phyloP scores from a whole-genome alignment of 108 stramenopile species.

The Pseudonitzschia pungens region DNA sequence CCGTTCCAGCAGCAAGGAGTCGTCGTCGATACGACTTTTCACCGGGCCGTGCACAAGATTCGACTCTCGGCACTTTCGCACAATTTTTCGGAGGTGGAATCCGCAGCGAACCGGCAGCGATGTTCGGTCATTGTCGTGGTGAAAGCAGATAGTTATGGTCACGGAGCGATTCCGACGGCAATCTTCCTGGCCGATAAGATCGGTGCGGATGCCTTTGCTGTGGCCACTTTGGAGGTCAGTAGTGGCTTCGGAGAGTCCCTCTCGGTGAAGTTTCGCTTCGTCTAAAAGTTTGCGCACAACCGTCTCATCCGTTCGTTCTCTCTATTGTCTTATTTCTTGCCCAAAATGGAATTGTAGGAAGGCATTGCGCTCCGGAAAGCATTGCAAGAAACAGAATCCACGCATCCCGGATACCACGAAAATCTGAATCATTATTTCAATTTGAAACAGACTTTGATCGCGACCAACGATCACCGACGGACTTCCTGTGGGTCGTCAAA shows the following conservation, averaged over 20 bases:
- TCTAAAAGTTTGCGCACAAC: neutral
- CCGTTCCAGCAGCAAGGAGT: neutral
- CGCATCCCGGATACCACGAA: conserved; percentile 3
- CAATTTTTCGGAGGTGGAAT: conserved; percentile 57
- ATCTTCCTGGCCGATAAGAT: conserved; percentile 52
- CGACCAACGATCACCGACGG: neutral
- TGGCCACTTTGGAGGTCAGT: conserved; percentile 53
- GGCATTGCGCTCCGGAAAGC: conserved; percentile 48
- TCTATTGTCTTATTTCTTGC: neutral
- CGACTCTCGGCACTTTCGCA: conserved; percentile 54
- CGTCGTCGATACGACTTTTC: conserved; percentile 12
- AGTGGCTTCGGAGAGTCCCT: neutral
- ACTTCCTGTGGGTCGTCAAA: neutral
- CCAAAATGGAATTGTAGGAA: conserved; percentile 26
- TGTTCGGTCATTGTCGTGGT: conserved; percentile 71
- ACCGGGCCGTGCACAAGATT: conserved; percentile 58
- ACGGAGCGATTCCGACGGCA: conserved; percentile 63
- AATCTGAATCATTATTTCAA: conserved; percentile 8
- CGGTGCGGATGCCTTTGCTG: conserved; percentile 70
- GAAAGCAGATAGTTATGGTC: conserved; percentile 85
- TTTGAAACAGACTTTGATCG: neutral
- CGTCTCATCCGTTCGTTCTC: neutral
- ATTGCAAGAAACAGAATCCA: conserved; percentile 34
- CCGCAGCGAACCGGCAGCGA: conserved; percentile 54
- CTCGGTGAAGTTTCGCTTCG: neutral